Percentiles rank a stretch among this genome's conserved stretches.
Evolutionary conservation across 2,329 filamentous ascomycete genomes (phyloP).

Genomic region (Pyricularia grisea): DNA sequence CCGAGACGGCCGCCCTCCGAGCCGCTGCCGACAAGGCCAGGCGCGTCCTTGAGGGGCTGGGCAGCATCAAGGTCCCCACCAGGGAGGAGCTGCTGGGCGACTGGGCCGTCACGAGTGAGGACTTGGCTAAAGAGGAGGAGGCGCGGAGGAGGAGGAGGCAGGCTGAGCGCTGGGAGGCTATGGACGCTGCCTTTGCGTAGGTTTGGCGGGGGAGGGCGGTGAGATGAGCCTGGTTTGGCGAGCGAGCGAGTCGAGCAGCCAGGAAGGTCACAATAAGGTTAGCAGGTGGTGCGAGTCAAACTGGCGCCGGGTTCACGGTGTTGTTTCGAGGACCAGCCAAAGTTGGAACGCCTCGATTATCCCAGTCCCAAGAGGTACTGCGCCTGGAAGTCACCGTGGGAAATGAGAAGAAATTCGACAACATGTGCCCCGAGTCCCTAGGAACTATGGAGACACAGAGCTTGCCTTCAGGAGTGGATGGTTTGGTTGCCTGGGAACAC

Average conservation of each 20-base stretch:
- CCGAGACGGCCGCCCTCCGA: slow-evolving; percentile 62
- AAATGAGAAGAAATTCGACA: not conserved
- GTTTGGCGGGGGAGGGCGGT: not conserved
- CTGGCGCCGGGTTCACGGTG: not conserved
- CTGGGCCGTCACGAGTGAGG: slow-evolving; percentile 5
- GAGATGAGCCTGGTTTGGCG: not conserved
- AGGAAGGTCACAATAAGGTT: not conserved
- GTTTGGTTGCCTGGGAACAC: too few relatives aligned
- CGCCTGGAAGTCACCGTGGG: not conserved
- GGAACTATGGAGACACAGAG: not conserved
- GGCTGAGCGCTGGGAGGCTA: slow-evolving; percentile 25
- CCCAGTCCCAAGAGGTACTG: not conserved
- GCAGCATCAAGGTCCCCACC: slow-evolving; percentile 32
- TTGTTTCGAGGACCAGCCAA: not conserved
- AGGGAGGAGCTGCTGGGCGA: slow-evolving; percentile 9
- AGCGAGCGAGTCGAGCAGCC: not conserved
- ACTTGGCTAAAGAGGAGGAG: slow-evolving; percentile 3
- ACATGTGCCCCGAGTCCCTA: not conserved
- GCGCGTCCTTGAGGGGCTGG: slow-evolving; percentile 61
- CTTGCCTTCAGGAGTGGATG: not conserved
- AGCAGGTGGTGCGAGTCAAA: not conserved
- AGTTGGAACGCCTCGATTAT: not conserved
- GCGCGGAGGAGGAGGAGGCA: not conserved
- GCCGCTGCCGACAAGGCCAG: slow-evolving; percentile 64
- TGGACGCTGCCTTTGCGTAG: slow-evolving; percentile 31